A percentile compares a stretch with the other conserved stretches of the same genome.
Conservation (phyloP, 1,284 basidiomycete species). For the Cryptococcus sp. region DNA sequence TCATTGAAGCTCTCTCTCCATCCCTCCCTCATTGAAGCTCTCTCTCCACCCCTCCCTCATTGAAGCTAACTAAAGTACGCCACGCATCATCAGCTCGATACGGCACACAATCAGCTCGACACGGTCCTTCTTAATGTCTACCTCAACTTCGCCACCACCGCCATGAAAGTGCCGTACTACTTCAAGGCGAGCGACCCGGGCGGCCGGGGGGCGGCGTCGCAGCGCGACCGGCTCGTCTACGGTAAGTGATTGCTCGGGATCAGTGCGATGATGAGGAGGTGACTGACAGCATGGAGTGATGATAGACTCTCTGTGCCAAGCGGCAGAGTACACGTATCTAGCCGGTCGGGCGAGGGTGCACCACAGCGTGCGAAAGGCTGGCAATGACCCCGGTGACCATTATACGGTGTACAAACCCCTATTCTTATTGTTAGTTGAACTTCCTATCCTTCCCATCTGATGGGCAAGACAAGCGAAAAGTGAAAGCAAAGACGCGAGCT, state of each 20-base stretch:
- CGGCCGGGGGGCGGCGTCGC: too few species aligned
- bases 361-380: conserved; percentile 23
- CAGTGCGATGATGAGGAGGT: not conserved
- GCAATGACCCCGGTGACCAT: conserved; percentile 14
- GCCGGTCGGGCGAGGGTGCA: conserved; percentile 41
- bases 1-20: not conserved
- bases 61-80: not conserved
- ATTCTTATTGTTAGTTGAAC: conserved; percentile 68
- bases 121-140: conserved; percentile 77
- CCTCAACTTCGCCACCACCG: conserved; percentile 77
- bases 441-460: conserved; percentile 1
- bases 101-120: conserved; percentile 61
- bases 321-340: conserved; percentile 38
- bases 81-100: conserved; percentile 58
- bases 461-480: too few species aligned
- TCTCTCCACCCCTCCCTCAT: not conserved
- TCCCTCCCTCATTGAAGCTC: not conserved
- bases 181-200: conserved; percentile 58
- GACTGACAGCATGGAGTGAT: not conserved
- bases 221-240: conserved; percentile 12
- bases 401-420: conserved; percentile 55
- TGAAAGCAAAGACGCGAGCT: too few species aligned
- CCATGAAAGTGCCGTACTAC: conserved; percentile 86
- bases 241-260: conserved; percentile 39
- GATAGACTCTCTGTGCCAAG: conserved; percentile 26